Conservation (phyloP, 2,329 filamentous ascomycete genomes). For the Alternaria tenuissima region DNA sequence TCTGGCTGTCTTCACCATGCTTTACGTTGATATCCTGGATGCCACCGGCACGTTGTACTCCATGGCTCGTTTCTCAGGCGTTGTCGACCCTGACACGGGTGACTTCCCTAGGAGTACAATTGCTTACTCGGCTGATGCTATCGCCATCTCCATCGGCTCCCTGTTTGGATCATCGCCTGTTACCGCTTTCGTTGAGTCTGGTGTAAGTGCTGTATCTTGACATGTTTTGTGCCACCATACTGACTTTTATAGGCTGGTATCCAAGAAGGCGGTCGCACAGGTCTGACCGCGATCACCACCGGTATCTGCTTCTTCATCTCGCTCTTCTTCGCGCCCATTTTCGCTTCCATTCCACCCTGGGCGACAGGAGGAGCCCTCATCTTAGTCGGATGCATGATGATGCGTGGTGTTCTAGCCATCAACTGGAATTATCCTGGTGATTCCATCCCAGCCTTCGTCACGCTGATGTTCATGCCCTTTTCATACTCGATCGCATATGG, state of each 20-base stretch:
- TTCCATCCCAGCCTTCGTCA: conserved; percentile 83
- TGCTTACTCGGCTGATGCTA: conserved; percentile 83
- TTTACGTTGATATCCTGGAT: conserved; percentile 90
- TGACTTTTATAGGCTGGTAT: conserved; percentile 66
- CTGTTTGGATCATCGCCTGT: conserved; percentile 81
- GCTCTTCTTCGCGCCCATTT: conserved; percentile 89
- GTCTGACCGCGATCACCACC: conserved; percentile 78
- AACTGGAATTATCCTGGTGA: conserved; percentile 87
- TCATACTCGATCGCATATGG: conserved; percentile 89
- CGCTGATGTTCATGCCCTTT: conserved; percentile 86
- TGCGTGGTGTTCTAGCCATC: conserved; percentile 77
- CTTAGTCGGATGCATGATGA: conserved; percentile 87
- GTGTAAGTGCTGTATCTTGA: conserved; percentile 56
- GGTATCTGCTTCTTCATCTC: conserved; percentile 81
- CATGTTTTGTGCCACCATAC: neutral
- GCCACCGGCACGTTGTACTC: conserved; percentile 83
- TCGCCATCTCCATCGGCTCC: conserved; percentile 81
- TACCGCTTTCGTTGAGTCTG: conserved; percentile 86
- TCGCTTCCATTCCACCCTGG: conserved; percentile 88
- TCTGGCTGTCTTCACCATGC: conserved; percentile 84
- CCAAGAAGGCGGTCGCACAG: conserved; percentile 83
- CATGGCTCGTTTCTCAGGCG: conserved; percentile 84
- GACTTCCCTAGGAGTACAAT: conserved; percentile 89
- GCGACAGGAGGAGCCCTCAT: conserved; percentile 88
- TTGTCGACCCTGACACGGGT: conserved; percentile 81